Base-by-base conservation (phyloP, 805 yeast species). In the Starmerella lactis-condensi region DNA sequence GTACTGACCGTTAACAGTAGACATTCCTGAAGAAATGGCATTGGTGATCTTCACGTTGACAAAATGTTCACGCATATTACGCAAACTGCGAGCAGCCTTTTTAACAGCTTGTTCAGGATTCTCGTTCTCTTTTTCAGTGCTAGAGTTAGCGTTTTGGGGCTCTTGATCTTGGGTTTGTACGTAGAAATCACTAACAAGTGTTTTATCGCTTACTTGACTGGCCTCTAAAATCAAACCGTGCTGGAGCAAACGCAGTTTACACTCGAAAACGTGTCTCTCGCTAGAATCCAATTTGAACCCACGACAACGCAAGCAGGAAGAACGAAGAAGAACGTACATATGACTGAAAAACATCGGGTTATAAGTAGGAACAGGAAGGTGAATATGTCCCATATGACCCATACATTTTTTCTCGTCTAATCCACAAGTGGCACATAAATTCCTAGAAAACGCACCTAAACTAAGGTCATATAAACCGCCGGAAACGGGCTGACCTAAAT, bases 331-430 rank as follows among this genome's bases (percentile, higher is more conserved):
- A 37, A 78, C 67, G 61, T 74, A 89, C 64, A 89, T 61, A 56
- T 85, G 95, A 49, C 72, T 69, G 69, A 91, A 89, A 49, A 91
- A 89, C 44, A 89, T 58, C 13, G 99, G 96, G 52, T 81, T 85
- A 62, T 81, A 89, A 26, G 79, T 91, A 4, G 96, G 93, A 25
- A 82, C 74, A 5, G 99, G 99, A 41, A 89, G 65, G 53, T 85
- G 95, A 41, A 89, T 82, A 54, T 89, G 98, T 38, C 99, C 99
- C 54, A 82, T 81, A 54, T 89, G 99, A 28, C 99, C 99, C 4
- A 95, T 95, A 60, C 99, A 89, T 45, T 69, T 73, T 50, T 75
- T 72, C 44, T 85, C 95, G 52, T 83, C 93, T 39, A 85, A 62
- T 13, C 96, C 94, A 67, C 99, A 89, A 1, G 96, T 85, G 15